Evolutionary conservation across 1,139 yeast genomes (phyloP), one percentile per base, ranked within the genome.

Genomic region (Lodderomyces theae): DNA sequence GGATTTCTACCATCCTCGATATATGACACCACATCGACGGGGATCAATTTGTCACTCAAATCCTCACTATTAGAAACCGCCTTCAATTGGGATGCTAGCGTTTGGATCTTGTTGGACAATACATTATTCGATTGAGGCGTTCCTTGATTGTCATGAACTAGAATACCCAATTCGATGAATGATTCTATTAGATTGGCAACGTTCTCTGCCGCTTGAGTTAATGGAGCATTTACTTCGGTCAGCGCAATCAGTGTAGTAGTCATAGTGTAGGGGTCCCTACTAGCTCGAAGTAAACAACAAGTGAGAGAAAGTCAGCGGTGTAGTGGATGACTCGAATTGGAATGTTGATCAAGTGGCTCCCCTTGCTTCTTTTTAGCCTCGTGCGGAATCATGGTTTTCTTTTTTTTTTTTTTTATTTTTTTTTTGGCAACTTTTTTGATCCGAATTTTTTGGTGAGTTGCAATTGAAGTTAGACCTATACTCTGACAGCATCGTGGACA

Each of bases 1-100:
- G 99, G 98, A 57, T 92, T 92, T 50, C 98, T 72, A 2, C 98
- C 98, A 54, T 89, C 95, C 57, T 92, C 97, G 35, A 92, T 87
- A 57, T 92, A 86, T 46, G 82, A 81, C 6, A 87, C 66, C 12
- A 87, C 89, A 55, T 87, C 96, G 35, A 83, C 59, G 0, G 96
- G 95, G 2, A 87, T 72, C 1, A 82, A 79, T 40, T 57, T 70
- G 41, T 69, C 64, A 29, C 53, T 56, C 31, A 72, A 50, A n/a
- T 18, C 21, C 11, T 25, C 30, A n/a, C 18, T 31, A 3, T 12
- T 15, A 13, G 40, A 35, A 5, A 23, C 22, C 18, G 38, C 35
- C 2, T 66, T 61, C 24, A 72, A 57, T 49, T 69, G 74, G 35
- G 61, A 56, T 3, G 70, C 60, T 16, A 70, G 60, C 41, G 68